Base-by-base conservation (phyloP, 345 rosid species). In the Brassica juncea region DNA sequence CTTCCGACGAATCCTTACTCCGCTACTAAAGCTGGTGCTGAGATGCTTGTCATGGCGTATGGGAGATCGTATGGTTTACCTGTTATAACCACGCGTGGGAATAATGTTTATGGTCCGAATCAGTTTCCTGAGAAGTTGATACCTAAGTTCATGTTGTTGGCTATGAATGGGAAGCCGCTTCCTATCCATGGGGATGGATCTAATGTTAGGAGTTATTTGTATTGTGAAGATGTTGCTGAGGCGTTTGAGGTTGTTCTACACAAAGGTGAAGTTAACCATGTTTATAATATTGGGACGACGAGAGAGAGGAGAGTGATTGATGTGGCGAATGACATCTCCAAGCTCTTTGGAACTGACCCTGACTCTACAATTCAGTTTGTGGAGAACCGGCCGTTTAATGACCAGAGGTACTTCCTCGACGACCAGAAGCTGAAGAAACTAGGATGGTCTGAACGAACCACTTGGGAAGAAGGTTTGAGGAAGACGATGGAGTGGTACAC, bases 21-120 rank as follows among this genome's bases (percentile, higher is more conserved):
- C 35, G 95, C 97, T 3, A 90, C 97, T 4, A 92, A 92, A 68
- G 97, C 95, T 73, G 94, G 96, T 28, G 96, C 96, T 3, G 96
- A 92, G 79, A 92, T 92, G 97, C 97, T 92, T 80, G 97, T 92
- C 44, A 90, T 92, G 97, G 97, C 97, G 4, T 92, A 91, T 82
- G 97, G 91, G 9, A 79, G 97, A 80, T 91, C 96, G 1, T 92
- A 92, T 47, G 97, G 96, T 5, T 79, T 92, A 27, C 97, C 97
- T 7, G 97, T 92, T 78, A 92, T 92, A 39, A 92, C 97, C 0
- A 59, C 55, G 0, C 55, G 55, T 49, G 55, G 55, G 16, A 49
- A 49, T 14, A 49, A 92, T 81, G 96, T 92, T 60, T 92, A 92
- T 75, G 97, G 97, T 44, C 97, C 96, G 19, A 89, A 90, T 68